These are phyloP conservation scores for Russula olivacea DNA, from an alignment of 768 basidiomycete species.

Conservation along the genomic window DNA sequence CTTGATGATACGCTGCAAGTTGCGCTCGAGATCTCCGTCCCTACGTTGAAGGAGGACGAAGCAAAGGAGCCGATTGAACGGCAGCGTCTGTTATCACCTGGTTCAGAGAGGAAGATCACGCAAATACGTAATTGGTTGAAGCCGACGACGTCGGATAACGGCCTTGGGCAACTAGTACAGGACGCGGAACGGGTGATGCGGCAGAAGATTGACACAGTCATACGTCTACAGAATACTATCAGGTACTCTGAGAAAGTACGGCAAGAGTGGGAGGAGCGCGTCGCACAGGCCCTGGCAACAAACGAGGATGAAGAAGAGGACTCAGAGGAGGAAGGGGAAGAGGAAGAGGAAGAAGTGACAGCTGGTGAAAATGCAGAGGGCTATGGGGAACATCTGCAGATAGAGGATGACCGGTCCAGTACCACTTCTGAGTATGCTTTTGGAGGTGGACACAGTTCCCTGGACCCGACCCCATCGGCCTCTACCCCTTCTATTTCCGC, in stretches of 20 bases:
- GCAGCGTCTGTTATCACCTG: slow-evolving; percentile 82
- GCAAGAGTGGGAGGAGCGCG: slow-evolving; percentile 92
- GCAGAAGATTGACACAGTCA: slow-evolving; percentile 91
- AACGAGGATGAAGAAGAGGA: slow-evolving; percentile 50
- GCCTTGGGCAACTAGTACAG: slow-evolving; percentile 72
- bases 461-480: slow-evolving; percentile 67
- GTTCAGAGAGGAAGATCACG: slow-evolving; percentile 82
- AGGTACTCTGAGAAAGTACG: slow-evolving; percentile 95
- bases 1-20: slow-evolving; percentile 80
- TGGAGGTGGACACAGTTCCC: slow-evolving; percentile 33
- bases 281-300: slow-evolving; percentile 58
- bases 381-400: slow-evolving; percentile 24
- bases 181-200: slow-evolving; percentile 88
- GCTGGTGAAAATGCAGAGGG: slow-evolving; percentile 24
- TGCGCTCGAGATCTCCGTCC: slow-evolving; percentile 77
- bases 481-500: slow-evolving; percentile 41
- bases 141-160: slow-evolving; percentile 80
- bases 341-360: slow-evolving; percentile 16
- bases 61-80: slow-evolving; percentile 87
- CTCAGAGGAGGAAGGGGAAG: slow-evolving; percentile 29
- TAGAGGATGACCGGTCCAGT: slow-evolving; percentile 49
- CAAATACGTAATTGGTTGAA: slow-evolving; percentile 82
- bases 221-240: slow-evolving; percentile 95
- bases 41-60: slow-evolving; percentile 87
- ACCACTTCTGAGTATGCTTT: slow-evolving; percentile 63